Conservation (phyloP, 2,329 filamentous ascomycete genomes). For the Tolypocladium amazonense region DNA sequence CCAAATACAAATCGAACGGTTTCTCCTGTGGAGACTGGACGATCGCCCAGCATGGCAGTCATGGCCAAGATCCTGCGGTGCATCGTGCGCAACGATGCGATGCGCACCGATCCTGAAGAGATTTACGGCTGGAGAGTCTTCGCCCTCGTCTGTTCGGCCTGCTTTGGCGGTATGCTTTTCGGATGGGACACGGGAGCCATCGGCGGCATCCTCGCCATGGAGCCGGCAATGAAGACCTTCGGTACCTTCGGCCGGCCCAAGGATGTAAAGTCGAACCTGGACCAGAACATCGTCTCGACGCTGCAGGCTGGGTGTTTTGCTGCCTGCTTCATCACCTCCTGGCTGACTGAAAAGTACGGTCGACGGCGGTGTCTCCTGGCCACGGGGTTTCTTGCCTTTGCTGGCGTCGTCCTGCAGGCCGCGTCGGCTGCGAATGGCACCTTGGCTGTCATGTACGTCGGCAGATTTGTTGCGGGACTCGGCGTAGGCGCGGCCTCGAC, state of each 20-base stretch:
- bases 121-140: slow-evolving; percentile 64
- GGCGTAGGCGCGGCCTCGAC: slow-evolving; percentile 40
- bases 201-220: slow-evolving; percentile 53
- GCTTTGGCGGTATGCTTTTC: slow-evolving; percentile 53
- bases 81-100: slow-evolving; percentile 60
- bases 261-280: slow-evolving; percentile 37
- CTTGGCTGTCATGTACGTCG: slow-evolving; percentile 54
- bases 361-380: slow-evolving; percentile 43
- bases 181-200: slow-evolving; percentile 53
- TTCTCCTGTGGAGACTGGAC: too few relatives aligned
- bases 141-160: slow-evolving; percentile 51
- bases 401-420: slow-evolving; percentile 56
- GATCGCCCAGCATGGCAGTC: slow-evolving; percentile 24
- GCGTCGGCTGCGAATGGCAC: slow-evolving; percentile 41
- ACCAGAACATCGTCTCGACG: slow-evolving; percentile 59
- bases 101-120: slow-evolving; percentile 54
- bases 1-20: background rate
- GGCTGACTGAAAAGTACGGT: slow-evolving; percentile 43
- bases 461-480: slow-evolving; percentile 42
- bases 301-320: slow-evolving; percentile 60
- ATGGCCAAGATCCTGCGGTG: slow-evolving; percentile 34
- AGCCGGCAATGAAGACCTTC: slow-evolving; percentile 38
- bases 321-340: slow-evolving; percentile 47
- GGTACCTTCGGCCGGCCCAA: slow-evolving; percentile 18
- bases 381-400: slow-evolving; percentile 43